phyloP scores from a whole-genome alignment of 345 rosid genomes.

The Punica granatum region DNA sequence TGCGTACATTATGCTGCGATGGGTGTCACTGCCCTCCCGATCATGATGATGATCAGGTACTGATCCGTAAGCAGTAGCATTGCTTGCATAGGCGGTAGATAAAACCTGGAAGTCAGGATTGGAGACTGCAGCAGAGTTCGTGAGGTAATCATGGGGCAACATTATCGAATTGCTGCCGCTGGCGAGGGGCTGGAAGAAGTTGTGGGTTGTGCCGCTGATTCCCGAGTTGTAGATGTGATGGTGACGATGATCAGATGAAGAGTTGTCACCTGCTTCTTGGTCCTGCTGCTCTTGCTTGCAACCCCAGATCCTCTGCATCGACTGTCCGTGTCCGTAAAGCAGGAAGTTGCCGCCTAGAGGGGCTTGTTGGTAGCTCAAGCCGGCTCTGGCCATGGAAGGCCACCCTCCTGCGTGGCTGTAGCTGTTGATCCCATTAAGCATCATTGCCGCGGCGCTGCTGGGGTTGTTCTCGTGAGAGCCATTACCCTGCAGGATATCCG shows the following conservation, averaged over 20 bases:
- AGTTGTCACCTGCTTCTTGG: not conserved
- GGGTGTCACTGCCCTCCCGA: not conserved
- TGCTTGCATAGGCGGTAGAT: not conserved
- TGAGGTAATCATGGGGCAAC: not conserved
- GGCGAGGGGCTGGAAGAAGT: slow-evolving; percentile 34
- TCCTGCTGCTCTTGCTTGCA: slow-evolving; percentile 62
- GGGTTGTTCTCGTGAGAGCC: not conserved
- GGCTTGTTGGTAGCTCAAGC: not conserved
- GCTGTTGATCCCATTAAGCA: slow-evolving; percentile 1
- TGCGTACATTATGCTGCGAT: not conserved
- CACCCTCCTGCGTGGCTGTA: not conserved
- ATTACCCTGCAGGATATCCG: not conserved
- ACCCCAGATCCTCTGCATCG: slow-evolving; percentile 40
- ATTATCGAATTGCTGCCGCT: not conserved
- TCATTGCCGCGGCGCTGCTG: not conserved
- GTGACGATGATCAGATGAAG: not conserved
- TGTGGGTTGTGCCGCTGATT: slow-evolving; percentile 37
- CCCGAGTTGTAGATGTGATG: slow-evolving; percentile 16
- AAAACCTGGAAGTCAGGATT: not conserved
- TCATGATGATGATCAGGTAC: not conserved
- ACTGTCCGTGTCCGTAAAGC: slow-evolving; percentile 21
- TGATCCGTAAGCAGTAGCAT: not conserved
- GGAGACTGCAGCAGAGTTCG: not conserved
- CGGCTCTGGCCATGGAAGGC: not conserved
- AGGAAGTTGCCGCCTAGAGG: not conserved